Percentiles rank a stretch among this genome's conserved stretches.
Conservation (phyloP, 2,329 filamentous ascomycete species). For the Ophiocordyceps unilateralis region DNA sequence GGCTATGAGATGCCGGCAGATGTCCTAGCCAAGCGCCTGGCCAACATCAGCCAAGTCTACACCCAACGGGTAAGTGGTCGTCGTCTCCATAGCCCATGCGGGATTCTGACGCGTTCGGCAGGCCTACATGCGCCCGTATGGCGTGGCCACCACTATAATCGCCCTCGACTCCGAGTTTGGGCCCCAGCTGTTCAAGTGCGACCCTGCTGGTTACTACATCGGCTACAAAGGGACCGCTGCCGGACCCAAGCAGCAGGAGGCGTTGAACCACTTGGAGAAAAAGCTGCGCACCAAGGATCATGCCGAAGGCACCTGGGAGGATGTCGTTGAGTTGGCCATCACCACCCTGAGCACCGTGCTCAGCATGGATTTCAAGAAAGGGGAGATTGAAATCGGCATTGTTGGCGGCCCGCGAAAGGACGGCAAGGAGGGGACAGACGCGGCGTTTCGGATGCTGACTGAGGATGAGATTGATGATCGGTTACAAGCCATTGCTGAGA, state of each 20-base stretch:
- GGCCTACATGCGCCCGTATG: slow-evolving; percentile 96
- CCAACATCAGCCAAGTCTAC: slow-evolving; percentile 98
- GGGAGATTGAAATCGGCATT: slow-evolving; percentile 93
- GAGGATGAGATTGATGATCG: slow-evolving; percentile 98
- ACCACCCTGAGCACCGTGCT: slow-evolving; percentile 88
- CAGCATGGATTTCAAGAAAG: slow-evolving; percentile 99
- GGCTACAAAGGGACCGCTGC: slow-evolving; percentile 97
- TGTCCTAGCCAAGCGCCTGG: slow-evolving; percentile 85
- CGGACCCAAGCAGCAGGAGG: slow-evolving; percentile 96
- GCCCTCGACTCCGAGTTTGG: slow-evolving; percentile 84
- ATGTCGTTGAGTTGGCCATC: slow-evolving; percentile 94
- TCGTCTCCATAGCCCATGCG: too few relatives aligned
- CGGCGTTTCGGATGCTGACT: slow-evolving; percentile 72
- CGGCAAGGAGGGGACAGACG: slow-evolving; percentile 65
- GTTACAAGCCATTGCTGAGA: slow-evolving; percentile 95
- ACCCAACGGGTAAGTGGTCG: slow-evolving; percentile 64
- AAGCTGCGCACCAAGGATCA: slow-evolving; percentile 98
- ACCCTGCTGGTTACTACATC: slow-evolving; percentile 93
- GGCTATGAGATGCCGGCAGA: slow-evolving; percentile 99
- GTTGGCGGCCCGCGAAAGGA: slow-evolving; percentile 75
- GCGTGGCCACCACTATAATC: slow-evolving; percentile 88
- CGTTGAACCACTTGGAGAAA: slow-evolving; percentile 96
- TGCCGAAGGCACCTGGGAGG: slow-evolving; percentile 86
- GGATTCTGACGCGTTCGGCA: slow-evolving; percentile 8
- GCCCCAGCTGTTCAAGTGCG: slow-evolving; percentile 94